Evolutionary conservation across 164 flowering plant genomes (phyloP).

Genomic region (Cinnamomum chago): DNA sequence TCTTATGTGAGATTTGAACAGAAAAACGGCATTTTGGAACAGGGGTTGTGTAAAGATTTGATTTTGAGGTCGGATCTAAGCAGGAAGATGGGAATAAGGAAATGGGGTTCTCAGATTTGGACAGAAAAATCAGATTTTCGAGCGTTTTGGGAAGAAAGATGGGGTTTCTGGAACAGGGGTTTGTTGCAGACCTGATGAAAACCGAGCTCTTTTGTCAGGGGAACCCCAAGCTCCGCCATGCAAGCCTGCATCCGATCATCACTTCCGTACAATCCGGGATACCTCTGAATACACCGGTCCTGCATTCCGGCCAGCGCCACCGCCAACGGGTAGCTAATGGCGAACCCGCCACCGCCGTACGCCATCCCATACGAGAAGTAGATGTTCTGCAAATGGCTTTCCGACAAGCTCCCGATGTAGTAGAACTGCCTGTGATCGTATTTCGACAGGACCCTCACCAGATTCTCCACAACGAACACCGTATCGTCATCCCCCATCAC

Average conservation of each 20-base stretch:
- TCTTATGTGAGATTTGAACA: too few relatives aligned
- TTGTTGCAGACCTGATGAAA: conserved; percentile 43
- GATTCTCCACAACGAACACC: conserved; percentile 50
- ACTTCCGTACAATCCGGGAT: conserved; percentile 59
- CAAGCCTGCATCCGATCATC: conserved; percentile 79
- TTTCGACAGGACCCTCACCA: conserved; percentile 46
- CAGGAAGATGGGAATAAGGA: too few relatives aligned
- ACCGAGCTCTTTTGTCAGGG: conserved; percentile 63
- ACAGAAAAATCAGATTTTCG: too few relatives aligned
- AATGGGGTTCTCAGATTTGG: too few relatives aligned
- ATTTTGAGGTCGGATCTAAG: too few relatives aligned
- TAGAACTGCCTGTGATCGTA: conserved; percentile 55
- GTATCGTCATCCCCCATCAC: conserved; percentile 82
- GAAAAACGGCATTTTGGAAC: too few relatives aligned
- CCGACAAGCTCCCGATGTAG: conserved; percentile 65
- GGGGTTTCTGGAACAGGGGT: not conserved
- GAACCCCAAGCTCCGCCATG: conserved; percentile 85
- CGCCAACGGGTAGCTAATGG: conserved; percentile 60
- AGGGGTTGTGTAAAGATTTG: too few relatives aligned
- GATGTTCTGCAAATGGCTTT: conserved; percentile 63
- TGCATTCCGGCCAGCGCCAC: conserved; percentile 45
- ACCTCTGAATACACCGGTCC: conserved; percentile 53
- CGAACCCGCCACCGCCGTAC: conserved; percentile 82
- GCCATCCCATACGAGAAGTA: conserved; percentile 57
- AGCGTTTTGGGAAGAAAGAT: too few relatives aligned